Base-by-base conservation (phyloP, 495 filamentous ascomycete species). In the Tuber umbilicatum region DNA sequence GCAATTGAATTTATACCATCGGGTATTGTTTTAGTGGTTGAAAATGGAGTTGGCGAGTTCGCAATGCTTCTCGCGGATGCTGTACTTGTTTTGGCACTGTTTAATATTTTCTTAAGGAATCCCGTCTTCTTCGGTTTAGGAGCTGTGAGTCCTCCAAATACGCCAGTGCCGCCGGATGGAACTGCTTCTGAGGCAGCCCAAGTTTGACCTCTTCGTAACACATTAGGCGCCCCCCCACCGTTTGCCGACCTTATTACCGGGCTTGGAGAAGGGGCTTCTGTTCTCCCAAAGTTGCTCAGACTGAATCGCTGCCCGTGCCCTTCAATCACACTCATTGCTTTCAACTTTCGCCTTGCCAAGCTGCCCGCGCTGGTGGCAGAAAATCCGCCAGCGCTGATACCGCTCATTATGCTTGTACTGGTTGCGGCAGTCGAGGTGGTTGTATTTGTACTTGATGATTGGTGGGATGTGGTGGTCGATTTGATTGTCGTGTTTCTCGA, bases 321-420 rank as follows among this genome's bases (percentile, higher is more conserved):
- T 70, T 86, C 87, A 19, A 86, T 84, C 73, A 86, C 84, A 68
- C 86, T 87, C 77, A 88, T 83, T 19, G 86, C 86, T 78, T 87
- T 89, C 70, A 86, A 84, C 80, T 88, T 92, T 83, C 91, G 89
- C 69, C 95, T 87, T 38, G 93, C 94, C 42, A 94, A 88, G 83
- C 94, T 97, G 68, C 94, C 96, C 23, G 95, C 95, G 83, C 94
- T 97, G 0, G 96, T 98, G 55, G 94, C 92, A 82, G 94, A 97
- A 82, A 97, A 92, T 2, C 88, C 94, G 23, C 93, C 91, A 1
- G 96, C 96, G 68, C 94, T 97, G 42, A 87, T 85, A 12, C 94
- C 95, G 83, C 93, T 97, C 95, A 98, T 97, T 47, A 98, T 78
- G 81, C 93, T 97, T 74, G 89, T 88, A 80, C 91, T 89, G 12